Conservation (phyloP, 192 early-diverging fungal genomes). For the Mortierella hygrophila region DNA sequence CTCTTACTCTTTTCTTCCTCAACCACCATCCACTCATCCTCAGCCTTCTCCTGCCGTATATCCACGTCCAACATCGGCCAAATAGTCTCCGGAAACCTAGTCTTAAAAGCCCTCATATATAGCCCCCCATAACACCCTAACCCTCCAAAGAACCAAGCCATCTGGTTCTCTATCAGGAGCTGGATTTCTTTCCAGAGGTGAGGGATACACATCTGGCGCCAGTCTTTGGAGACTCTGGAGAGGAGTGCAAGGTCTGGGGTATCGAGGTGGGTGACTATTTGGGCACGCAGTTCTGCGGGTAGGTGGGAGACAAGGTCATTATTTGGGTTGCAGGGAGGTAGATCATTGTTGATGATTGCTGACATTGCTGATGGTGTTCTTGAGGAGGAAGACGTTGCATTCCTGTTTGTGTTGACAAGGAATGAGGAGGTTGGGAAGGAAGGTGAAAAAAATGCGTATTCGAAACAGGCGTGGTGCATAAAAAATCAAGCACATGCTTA, state of each 20-base stretch:
- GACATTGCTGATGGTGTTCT: neutral
- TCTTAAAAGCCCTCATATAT: neutral
- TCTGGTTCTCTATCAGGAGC: neutral
- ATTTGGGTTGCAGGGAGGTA: neutral
- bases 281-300: neutral
- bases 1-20: neutral
- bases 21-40: neutral
- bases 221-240: neutral
- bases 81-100: neutral
- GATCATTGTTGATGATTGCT: neutral
- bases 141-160: neutral
- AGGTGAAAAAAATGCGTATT: too few species aligned
- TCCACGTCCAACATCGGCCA: neutral
- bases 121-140: neutral
- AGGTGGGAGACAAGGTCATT: neutral
- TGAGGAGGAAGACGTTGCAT: too few species aligned
- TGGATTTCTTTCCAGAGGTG: neutral
- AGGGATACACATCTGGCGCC: neutral
- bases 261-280: neutral
- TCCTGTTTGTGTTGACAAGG: too few species aligned
- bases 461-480: too few species aligned
- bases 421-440: too few species aligned
- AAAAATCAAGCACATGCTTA: too few species aligned
- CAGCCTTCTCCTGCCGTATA: neutral
- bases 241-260: neutral